Base-by-base conservation (phyloP, 306 rosid species). In the Prunus padus region DNA sequence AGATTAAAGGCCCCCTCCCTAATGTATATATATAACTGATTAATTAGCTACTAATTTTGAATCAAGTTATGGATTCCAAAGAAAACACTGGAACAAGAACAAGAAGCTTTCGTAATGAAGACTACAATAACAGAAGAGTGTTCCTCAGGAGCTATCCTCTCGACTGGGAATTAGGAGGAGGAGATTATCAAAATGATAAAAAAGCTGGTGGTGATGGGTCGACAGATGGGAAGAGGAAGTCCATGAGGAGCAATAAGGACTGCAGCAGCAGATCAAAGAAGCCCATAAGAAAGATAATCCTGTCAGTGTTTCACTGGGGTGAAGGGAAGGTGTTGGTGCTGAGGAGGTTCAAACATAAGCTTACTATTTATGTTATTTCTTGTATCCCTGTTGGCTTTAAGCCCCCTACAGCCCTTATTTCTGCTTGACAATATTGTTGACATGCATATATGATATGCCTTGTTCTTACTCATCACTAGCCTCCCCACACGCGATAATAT, bases 131-230 rank as follows among this genome's bases (percentile, higher is more conserved):
- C 14, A 69, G 83, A 71, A 83, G 86, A 49, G 78, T 30, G 67
- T 75, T 83, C 31, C 56, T 79, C 67, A 70, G 75, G 71, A 75
- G 83, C 60, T 83, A 83, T 47, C 86, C 86, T 56, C 86, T 82
- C 22, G 74, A 56, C 54, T 82, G 86, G 86, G 82, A 52, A 70
- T 52, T 70, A 31, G 47, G 69, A 46, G 80, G 15, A 42, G 82
- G 63, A 19, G 71, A 55, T 16, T 73, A 68, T 67, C 20, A 57
- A 28, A 28, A 50, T 31, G 8, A 70, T n/a, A 64, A 64, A 18
- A 25, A 22, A 52, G 49, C 22, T 14, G 31, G 18, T 40, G 23
- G 46, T 31, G 71, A 42, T 30, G 78, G 49, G 25, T 19, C 9
- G 25, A 15, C n/a, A 4, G 30, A 37, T 15, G 52, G 49, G 52